A percentile compares a stretch with the other conserved stretches of the same genome.
Evolutionary conservation across 768 basidiomycete species (phyloP).

Genomic region (Russula emetica): DNA sequence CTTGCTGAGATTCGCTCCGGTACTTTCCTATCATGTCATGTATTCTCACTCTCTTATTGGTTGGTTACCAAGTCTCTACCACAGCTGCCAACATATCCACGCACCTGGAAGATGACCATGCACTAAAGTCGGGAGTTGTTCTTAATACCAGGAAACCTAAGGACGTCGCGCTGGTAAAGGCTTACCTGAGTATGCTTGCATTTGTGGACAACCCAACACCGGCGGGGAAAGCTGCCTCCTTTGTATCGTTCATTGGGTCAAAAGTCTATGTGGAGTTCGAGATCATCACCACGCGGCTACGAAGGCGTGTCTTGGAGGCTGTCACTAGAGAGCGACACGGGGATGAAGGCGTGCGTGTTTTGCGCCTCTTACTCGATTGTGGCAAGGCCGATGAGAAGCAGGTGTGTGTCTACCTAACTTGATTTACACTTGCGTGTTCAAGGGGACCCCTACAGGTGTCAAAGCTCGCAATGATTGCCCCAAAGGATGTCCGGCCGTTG

Average conservation of each 20-base stretch:
- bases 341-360: slow-evolving; percentile 72
- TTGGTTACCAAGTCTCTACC: slow-evolving; percentile 48
- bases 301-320: slow-evolving; percentile 67
- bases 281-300: slow-evolving; percentile 60
- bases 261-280: slow-evolving; percentile 82
- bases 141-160: slow-evolving; percentile 52
- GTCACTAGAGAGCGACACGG: slow-evolving; percentile 82
- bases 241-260: slow-evolving; percentile 55
- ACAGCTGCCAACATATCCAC: slow-evolving; percentile 60
- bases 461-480: slow-evolving; percentile 88
- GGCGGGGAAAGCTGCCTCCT: slow-evolving; percentile 63
- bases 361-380: slow-evolving; percentile 70
- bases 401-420: slow-evolving; percentile 43
- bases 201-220: slow-evolving; percentile 79
- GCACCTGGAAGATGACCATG: slow-evolving; percentile 58
- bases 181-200: slow-evolving; percentile 77
- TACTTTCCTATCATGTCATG: slow-evolving; percentile 31
- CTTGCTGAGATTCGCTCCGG: slow-evolving; percentile 64
- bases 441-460: slow-evolving; percentile 56
- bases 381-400: slow-evolving; percentile 96
- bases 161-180: slow-evolving; percentile 56
- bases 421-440: slow-evolving; percentile 12
- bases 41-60: background rate
- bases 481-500: slow-evolving; percentile 79
- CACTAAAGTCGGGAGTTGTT: slow-evolving; percentile 60